Evolutionary conservation across 106 monocot genomes (phyloP).

Genomic region (Dendrobium chrysotoxum): DNA sequence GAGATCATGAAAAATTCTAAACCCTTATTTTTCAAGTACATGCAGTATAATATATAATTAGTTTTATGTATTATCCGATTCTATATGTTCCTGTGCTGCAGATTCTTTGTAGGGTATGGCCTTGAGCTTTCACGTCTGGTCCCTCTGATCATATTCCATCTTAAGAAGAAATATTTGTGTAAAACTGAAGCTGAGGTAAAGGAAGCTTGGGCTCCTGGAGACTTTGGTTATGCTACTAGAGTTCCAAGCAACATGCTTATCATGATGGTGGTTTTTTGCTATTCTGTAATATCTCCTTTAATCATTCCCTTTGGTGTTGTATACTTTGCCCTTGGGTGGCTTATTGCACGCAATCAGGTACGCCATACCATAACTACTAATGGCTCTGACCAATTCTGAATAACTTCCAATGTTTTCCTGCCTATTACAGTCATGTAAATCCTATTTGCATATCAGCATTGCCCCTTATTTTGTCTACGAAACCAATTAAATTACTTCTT

Average conservation of each 20-base stretch:
- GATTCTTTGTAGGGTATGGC: constrained; percentile 94
- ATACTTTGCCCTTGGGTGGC: constrained; percentile 94
- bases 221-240: constrained; percentile 63
- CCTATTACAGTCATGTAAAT: too few relatives aligned
- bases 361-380: not conserved
- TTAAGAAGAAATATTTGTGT: constrained; percentile 84
- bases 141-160: constrained; percentile 71
- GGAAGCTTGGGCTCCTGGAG: constrained; percentile 91
- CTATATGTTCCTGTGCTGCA: constrained; percentile 13
- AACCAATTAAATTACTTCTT: too few relatives aligned
- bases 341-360: constrained; percentile 77
- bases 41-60: not conserved
- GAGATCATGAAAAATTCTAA: too few relatives aligned
- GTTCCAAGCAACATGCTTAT: constrained; percentile 97
- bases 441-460: too few relatives aligned
- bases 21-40: not conserved
- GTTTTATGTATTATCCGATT: not conserved
- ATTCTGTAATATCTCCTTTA: constrained; percentile 88
- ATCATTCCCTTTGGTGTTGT: constrained; percentile 83
- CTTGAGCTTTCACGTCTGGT: constrained; percentile 89
- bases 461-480: too few relatives aligned
- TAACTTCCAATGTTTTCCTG: too few relatives aligned
- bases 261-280: constrained; percentile 78
- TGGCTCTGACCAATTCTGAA: not conserved
- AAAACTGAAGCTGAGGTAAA: constrained; percentile 88